A percentile compares a stretch with the other conserved stretches of the same genome.
Conservation (phyloP, 2,329 filamentous ascomycete species). For the Venturia aucupariae region DNA sequence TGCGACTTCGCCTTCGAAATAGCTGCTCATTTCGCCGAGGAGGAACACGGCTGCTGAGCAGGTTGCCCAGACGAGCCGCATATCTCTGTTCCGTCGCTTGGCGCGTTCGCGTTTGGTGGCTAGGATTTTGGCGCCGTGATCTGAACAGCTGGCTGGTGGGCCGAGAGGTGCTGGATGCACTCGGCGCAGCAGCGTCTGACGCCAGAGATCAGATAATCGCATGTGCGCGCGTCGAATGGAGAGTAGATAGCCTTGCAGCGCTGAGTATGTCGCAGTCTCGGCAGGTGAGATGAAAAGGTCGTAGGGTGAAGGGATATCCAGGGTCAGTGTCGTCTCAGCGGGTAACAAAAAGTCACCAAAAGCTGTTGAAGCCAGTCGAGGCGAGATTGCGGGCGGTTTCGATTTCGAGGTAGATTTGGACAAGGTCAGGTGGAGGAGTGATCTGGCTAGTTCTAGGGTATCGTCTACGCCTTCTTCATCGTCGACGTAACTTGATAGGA, state of each 20-base stretch:
- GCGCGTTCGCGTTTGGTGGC: constrained; percentile 54
- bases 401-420: constrained; percentile 37
- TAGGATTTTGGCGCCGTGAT: constrained; percentile 51
- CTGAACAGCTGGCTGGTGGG: constrained; percentile 53
- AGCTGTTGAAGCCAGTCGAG: constrained; percentile 38
- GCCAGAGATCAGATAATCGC: constrained; percentile 78
- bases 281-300: constrained; percentile 75
- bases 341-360: constrained; percentile 81
- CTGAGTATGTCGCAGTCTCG: constrained; percentile 71
- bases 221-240: constrained; percentile 80
- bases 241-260: constrained; percentile 79
- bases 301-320: constrained; percentile 68
- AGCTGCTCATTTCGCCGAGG: constrained; percentile 75
- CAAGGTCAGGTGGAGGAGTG: constrained; percentile 60
- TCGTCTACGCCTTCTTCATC: constrained; percentile 69
- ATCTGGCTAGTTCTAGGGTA: constrained; percentile 70
- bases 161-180: constrained; percentile 65
- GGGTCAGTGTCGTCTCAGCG: constrained; percentile 58
- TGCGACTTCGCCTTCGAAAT: constrained; percentile 84
- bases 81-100: constrained; percentile 52
- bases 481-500: constrained; percentile 65
- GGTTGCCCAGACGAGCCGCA: constrained; percentile 84
- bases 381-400: constrained; percentile 24
- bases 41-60: constrained; percentile 82
- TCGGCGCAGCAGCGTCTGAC: constrained; percentile 66